Conservation (phyloP, 139 green algal species). For the Edaphochlamys debaryana region DNA sequence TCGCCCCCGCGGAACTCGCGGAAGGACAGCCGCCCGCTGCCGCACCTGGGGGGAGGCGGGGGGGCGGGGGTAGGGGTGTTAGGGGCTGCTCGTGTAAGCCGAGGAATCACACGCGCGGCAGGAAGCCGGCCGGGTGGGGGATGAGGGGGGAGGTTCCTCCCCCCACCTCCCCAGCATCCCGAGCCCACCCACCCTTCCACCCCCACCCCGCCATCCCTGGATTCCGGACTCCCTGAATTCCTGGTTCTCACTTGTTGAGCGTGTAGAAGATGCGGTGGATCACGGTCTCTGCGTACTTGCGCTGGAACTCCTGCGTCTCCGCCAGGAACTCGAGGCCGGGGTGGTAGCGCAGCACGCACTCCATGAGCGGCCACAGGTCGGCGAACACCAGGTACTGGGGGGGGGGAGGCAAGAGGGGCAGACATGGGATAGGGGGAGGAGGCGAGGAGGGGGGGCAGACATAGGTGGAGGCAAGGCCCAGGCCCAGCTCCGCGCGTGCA, state of each 20-base stretch:
- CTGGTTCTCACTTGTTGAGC: conserved; percentile 81
- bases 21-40: conserved; percentile 80
- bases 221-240: background rate
- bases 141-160: too few species aligned
- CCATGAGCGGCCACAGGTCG: conserved; percentile 89
- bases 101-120: too few species aligned
- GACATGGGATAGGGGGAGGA: too few species aligned
- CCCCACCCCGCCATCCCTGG: too few species aligned
- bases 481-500: background rate
- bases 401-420: too few species aligned
- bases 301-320: conserved; percentile 97
- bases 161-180: too few species aligned
- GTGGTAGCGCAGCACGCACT: conserved; percentile 88
- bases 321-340: conserved; percentile 96
- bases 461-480: background rate
- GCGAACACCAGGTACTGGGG: conserved; percentile 64
- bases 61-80: background rate
- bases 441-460: too few species aligned
- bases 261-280: conserved; percentile 98
- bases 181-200: too few species aligned
- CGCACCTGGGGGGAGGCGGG: conserved; percentile 24
- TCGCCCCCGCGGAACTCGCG: conserved; percentile 90
- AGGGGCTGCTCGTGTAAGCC: too few species aligned
- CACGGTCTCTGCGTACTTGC: conserved; percentile 97
- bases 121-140: too few species aligned